Evolutionary conservation across 257 asterid species (phyloP).

Genomic region (Nemophila menziesii): DNA sequence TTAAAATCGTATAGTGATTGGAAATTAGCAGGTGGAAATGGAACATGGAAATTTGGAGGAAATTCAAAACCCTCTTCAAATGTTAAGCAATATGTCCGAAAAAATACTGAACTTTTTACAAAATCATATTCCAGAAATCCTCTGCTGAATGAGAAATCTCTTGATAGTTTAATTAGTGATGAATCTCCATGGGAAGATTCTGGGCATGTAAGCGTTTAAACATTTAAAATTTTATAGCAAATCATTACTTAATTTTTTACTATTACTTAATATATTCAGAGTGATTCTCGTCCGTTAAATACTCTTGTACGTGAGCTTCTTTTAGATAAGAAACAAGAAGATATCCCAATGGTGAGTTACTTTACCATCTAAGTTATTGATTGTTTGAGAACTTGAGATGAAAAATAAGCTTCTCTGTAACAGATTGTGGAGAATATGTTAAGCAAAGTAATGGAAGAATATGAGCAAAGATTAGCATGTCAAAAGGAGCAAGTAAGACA

Average conservation of each 20-base stretch:
- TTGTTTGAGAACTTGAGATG: slow-evolving; percentile 2
- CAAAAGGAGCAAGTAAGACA: slow-evolving; percentile 43
- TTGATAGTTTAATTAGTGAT: slow-evolving; percentile 28
- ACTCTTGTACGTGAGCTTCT: slow-evolving; percentile 46
- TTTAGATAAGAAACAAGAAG: slow-evolving; percentile 57
- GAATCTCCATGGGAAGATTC: slow-evolving; percentile 20
- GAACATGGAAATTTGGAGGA: slow-evolving; percentile 51
- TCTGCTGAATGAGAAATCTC: slow-evolving; percentile 32
- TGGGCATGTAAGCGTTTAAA: slow-evolving; percentile 22
- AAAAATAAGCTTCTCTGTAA: slow-evolving; percentile 10
- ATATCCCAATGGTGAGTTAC: slow-evolving; percentile 62
- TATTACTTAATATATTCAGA: slow-evolving; percentile 30
- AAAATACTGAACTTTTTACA: slow-evolving; percentile 43
- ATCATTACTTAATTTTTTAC: slow-evolving; percentile 2
- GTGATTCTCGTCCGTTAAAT: slow-evolving; percentile 31
- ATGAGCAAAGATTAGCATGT: slow-evolving; percentile 37
- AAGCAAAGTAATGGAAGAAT: slow-evolving; percentile 63
- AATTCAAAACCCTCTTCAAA: slow-evolving; percentile 38
- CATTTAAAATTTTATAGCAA: slow-evolving; percentile 5
- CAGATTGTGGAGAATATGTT: slow-evolving; percentile 78
- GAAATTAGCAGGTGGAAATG: slow-evolving; percentile 69
- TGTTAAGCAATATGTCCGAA: slow-evolving; percentile 41
- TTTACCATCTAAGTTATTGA: background rate
- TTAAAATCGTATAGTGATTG: slow-evolving; percentile 65
- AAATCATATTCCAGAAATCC: slow-evolving; percentile 45